These are phyloP conservation scores for Eucalyptus globulus DNA, from an alignment of 345 rosid species.

Conservation along the genomic window DNA sequence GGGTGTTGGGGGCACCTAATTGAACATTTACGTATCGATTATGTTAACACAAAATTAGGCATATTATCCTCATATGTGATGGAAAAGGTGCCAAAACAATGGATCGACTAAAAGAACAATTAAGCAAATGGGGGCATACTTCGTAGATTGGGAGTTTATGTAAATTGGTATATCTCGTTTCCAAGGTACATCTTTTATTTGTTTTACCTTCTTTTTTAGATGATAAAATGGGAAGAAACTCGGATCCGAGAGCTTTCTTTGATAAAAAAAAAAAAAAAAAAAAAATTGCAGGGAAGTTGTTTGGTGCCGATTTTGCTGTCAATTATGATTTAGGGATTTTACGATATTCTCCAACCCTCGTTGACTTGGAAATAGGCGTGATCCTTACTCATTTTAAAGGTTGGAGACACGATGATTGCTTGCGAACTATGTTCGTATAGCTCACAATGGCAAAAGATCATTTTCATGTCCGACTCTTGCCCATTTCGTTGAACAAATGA, in stretches of 20 bases:
- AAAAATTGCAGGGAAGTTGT: no score
- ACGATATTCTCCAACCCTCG: accelerated
- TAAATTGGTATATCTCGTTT: no score
- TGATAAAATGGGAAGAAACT: background rate
- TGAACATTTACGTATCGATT: background rate
- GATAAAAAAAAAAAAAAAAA: no score
- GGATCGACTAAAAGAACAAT: background rate
- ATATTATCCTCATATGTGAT: background rate
- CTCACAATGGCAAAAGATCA: background rate
- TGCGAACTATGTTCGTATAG: background rate
- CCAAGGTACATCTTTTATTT: background rate
- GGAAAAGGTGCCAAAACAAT: background rate
- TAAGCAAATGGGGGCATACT: background rate
- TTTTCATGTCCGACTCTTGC: background rate
- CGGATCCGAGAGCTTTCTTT: background rate
- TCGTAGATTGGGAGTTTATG: no score
- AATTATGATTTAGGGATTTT: no score
- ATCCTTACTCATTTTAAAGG: background rate
- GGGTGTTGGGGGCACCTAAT: background rate
- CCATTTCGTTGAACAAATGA: background rate
- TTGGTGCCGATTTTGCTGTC: no score
- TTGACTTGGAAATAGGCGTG: background rate
- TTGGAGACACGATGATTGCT: background rate
- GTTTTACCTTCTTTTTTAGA: no score
- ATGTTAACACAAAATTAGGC: background rate